Conservation (phyloP, 305 asterid genomes). For the Solanum chacoense region DNA sequence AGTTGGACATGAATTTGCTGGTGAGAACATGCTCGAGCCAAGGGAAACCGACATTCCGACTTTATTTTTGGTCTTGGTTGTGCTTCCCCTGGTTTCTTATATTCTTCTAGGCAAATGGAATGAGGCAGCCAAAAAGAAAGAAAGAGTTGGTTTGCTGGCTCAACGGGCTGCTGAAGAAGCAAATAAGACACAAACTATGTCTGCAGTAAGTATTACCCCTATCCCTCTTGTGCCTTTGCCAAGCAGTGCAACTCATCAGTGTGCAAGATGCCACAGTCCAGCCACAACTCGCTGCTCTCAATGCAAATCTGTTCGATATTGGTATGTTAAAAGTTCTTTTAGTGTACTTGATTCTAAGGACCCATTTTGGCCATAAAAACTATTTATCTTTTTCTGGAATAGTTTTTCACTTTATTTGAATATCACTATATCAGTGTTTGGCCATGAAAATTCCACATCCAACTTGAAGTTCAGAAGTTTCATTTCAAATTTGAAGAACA, state of each 20-base stretch:
- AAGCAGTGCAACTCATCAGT: conserved; percentile 37
- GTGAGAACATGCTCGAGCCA: conserved; percentile 80
- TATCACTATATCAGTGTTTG: background rate
- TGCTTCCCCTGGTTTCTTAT: conserved; percentile 71
- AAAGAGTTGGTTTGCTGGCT: conserved; percentile 33
- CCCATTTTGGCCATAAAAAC: background rate
- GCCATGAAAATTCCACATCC: background rate
- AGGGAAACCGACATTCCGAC: conserved; percentile 59
- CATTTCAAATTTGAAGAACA: background rate
- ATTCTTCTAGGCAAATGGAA: conserved; percentile 73
- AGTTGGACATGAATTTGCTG: conserved; percentile 59
- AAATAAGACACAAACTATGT: conserved; percentile 29
- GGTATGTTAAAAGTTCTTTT: conserved; percentile 32
- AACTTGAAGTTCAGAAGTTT: background rate
- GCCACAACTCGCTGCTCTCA: conserved; percentile 68
- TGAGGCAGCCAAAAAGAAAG: conserved; percentile 49
- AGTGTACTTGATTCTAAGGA: background rate
- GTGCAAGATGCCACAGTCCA: conserved; percentile 61
- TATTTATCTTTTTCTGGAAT: background rate
- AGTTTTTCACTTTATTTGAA: background rate
- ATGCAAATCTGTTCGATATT: conserved; percentile 80
- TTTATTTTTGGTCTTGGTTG: conserved; percentile 50
- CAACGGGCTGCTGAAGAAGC: conserved; percentile 53
- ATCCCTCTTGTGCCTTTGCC: conserved; percentile 20
- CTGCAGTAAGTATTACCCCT: conserved; percentile 34